These are phyloP conservation scores for Oryza nivara DNA, from an alignment of 176 grass and related monocot species.

Conservation along the genomic window DNA sequence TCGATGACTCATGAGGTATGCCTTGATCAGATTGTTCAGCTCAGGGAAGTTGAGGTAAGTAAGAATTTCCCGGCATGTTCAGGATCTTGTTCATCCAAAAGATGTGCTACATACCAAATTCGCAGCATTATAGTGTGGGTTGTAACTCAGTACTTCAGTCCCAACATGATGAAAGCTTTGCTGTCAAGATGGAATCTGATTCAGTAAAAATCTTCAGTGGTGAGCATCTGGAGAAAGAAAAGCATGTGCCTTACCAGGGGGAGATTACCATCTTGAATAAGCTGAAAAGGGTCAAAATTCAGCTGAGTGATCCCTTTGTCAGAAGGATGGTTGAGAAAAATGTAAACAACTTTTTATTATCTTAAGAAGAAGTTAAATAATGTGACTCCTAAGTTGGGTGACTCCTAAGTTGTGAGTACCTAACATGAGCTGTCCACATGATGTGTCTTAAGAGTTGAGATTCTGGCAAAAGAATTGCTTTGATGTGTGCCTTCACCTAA, in stretches of 20 bases:
- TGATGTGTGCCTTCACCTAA: constrained; percentile 5
- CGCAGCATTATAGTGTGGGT: neutral
- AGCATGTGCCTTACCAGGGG: neutral
- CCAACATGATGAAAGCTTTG: neutral
- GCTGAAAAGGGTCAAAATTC: neutral
- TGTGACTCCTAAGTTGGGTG: neutral
- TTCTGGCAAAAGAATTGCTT: neutral
- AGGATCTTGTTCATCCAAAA: neutral
- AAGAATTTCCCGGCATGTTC: neutral
- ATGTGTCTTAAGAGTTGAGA: neutral
- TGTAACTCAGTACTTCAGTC: neutral
- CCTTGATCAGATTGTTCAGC: neutral
- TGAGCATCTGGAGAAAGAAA: neutral
- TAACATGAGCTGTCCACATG: constrained; percentile 40
- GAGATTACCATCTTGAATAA: neutral
- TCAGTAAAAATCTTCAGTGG: neutral
- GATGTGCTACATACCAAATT: neutral
- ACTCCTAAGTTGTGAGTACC: neutral
- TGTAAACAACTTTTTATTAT: too few species aligned
- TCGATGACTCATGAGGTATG: neutral
- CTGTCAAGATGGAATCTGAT: neutral
- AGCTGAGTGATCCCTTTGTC: neutral
- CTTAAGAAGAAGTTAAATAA: neutral
- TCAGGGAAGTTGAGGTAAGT: neutral
- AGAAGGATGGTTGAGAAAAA: neutral